phyloP scores from a whole-genome alignment of 2,329 filamentous ascomycete species.

The Didymella lethalis region DNA sequence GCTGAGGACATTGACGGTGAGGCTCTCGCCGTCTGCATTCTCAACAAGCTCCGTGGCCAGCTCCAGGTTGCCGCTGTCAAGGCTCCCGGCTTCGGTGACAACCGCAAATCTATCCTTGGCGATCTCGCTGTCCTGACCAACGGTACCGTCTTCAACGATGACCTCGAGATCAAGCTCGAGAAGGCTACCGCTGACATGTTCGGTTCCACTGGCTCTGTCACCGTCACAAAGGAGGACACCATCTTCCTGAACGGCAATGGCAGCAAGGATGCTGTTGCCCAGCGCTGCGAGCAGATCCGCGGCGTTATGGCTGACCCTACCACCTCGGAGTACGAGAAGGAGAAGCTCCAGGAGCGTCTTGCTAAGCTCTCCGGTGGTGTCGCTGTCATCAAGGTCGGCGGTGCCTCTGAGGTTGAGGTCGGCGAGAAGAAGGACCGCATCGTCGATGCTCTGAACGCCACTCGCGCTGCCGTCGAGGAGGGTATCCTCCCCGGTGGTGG shows the following conservation, averaged over 20 bases:
- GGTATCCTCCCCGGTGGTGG: conserved; percentile 98
- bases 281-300: conserved; percentile 99
- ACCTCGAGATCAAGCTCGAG: conserved; percentile 99
- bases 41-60: conserved; percentile 99
- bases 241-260: conserved; percentile 98
- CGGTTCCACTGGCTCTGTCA: conserved; percentile 96
- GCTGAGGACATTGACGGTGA: conserved; percentile 99
- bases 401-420: conserved; percentile 97
- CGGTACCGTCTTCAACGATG: conserved; percentile 95
- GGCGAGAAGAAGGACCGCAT: conserved; percentile 99
- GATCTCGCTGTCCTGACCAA: conserved; percentile 96
- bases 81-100: conserved; percentile 98
- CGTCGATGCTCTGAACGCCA: conserved; percentile 97
- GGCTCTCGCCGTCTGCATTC: conserved; percentile 96
- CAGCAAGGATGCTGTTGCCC: conserved; percentile 88
- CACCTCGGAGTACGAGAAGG: conserved; percentile 99
- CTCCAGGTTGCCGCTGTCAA: conserved; percentile 98
- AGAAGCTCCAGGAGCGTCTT: conserved; percentile 99
- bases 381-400: conserved; percentile 98
- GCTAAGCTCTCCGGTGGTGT: conserved; percentile 99
- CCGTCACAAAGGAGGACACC: conserved; percentile 99
- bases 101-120: conserved; percentile 99
- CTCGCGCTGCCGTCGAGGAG: conserved; percentile 97
- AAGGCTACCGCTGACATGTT: conserved; percentile 97
- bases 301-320: conserved; percentile 92